These are phyloP conservation scores for Yamadazyma trypodendri DNA, from an alignment of 1,139 yeast genomes.

Conservation along the genomic window DNA sequence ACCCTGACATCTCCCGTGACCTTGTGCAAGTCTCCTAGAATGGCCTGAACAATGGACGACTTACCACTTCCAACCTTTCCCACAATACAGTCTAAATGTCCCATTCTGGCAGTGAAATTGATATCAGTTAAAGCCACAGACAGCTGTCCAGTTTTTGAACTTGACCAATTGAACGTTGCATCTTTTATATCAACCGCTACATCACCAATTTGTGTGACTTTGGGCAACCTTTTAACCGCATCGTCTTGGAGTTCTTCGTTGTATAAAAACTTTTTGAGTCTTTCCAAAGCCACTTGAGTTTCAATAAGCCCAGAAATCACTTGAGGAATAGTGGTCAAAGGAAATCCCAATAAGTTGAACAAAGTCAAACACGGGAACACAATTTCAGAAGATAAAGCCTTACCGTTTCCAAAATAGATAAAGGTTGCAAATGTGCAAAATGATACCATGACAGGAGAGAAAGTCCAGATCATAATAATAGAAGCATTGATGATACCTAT, in stretches of 20 bases:
- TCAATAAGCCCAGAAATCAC: slow-evolving; percentile 28
- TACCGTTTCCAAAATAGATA: slow-evolving; percentile 27
- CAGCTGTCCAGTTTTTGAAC: slow-evolving; percentile 28
- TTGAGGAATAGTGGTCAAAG: slow-evolving; percentile 32
- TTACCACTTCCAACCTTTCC: slow-evolving; percentile 83
- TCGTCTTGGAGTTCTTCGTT: slow-evolving; percentile 31
- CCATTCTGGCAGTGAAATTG: slow-evolving; percentile 52
- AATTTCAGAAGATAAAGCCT: slow-evolving; percentile 33
- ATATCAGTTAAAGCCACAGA: slow-evolving; percentile 52
- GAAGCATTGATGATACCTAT: slow-evolving; percentile 34
- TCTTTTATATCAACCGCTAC: slow-evolving; percentile 16
- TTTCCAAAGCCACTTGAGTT: slow-evolving; percentile 29
- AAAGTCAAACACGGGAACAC: slow-evolving; percentile 40
- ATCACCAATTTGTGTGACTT: slow-evolving; percentile 15
- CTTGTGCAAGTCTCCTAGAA: slow-evolving; percentile 53
- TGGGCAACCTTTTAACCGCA: slow-evolving; percentile 15
- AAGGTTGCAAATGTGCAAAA: slow-evolving; percentile 30
- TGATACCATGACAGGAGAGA: slow-evolving; percentile 37
- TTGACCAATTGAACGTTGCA: slow-evolving; percentile 23
- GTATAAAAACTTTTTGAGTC: slow-evolving; percentile 29
- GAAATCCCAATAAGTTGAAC: slow-evolving; percentile 34
- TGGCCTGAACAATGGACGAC: slow-evolving; percentile 59
- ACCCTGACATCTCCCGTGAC: slow-evolving; percentile 9
- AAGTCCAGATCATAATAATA: slow-evolving; percentile 34
- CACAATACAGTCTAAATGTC: slow-evolving; percentile 65